A percentile compares a stretch with the other conserved stretches of the same genome.
Conservation (phyloP, 176 grass and related monocot genomes). For the Poa pratensis region DNA sequence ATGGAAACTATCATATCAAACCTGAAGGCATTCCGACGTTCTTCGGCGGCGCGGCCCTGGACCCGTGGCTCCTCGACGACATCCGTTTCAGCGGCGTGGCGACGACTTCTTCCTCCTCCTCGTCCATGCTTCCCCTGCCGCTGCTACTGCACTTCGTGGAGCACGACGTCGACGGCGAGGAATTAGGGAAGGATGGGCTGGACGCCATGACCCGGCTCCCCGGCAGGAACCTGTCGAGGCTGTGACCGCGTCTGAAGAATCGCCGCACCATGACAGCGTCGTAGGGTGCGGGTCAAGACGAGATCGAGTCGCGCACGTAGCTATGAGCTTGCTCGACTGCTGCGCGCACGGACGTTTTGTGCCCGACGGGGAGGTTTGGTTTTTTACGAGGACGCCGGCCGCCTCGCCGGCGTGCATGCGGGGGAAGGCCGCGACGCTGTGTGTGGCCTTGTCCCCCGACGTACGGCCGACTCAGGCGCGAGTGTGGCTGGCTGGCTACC, state of each 20-base stretch:
- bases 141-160: conserved; percentile 4
- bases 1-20: not conserved
- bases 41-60: not conserved
- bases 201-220: conserved; percentile 38
- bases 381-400: conserved; percentile 28
- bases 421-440: not conserved
- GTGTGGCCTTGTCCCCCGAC: conserved; percentile 29
- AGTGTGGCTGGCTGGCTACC: conserved; percentile 21
- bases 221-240: conserved; percentile 49
- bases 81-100: conserved; percentile 31
- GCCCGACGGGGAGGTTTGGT: not conserved
- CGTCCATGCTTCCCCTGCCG: conserved; percentile 9
- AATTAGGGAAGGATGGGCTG: conserved; percentile 35
- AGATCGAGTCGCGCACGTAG: not conserved
- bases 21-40: conserved; percentile 35
- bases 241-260: conserved; percentile 56
- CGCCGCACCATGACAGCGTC: conserved; percentile 42
- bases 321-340: conserved; percentile 6
- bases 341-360: not conserved
- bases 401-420: conserved; percentile 30
- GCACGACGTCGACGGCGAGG: conserved; percentile 31
- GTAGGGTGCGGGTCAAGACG: not conserved
- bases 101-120: conserved; percentile 6
- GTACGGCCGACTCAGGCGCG: conserved; percentile 15
- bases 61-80: conserved; percentile 48